Base-by-base conservation (phyloP, 163 green algal species). In the Coccomyxa subellipsoidea region DNA sequence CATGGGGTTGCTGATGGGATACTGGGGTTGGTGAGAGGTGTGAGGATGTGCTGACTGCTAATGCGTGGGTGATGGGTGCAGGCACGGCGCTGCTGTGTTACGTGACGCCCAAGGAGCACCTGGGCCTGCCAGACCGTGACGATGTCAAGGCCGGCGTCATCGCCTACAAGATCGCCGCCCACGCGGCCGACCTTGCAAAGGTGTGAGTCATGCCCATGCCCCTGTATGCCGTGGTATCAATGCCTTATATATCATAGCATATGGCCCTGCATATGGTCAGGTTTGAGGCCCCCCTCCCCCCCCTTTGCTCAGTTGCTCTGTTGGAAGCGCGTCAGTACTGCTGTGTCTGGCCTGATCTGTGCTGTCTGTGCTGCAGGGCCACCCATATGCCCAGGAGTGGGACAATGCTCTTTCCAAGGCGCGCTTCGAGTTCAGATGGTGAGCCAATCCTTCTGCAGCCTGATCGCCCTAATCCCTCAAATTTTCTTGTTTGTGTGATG, bases 141-240 rank as follows among this genome's bases (percentile, higher is more conserved):
- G 95, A 98, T 80, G 95, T 98, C 47, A 98, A 98, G 90, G 79
- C 92, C 69, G 95, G 95, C 54, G 92, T 99, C 54, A 99, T 99
- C 78, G 91, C 95, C 0, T 98, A 98, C 92, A 98, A 98, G 92
- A 98, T 99, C 81, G 96, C 96, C 32, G 96, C 96, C 15, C 96
- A 99, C 84, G 94, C 95, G 35, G 92, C 95, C 23, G 95, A 99
- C 87, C 91, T 99, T 81, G 95, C 96, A 66, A 99, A 99, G 90
- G 81, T 86, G 38, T 7, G 54, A 4, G 70, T 27, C n/a, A n/a
- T n/a, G n/a, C n/a, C n/a, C n/a, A n/a, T n/a, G n/a, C n/a, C n/a
- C n/a, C n/a, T n/a, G n/a, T n/a, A n/a, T n/a, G n/a, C n/a, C n/a
- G n/a, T n/a, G n/a, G n/a, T n/a, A n/a, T n/a, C n/a, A n/a, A n/a